A percentile compares a stretch with the other conserved stretches of the same genome.
phyloP scores from a whole-genome alignment of 139 green algal species.

The Haematococcus sp. region DNA sequence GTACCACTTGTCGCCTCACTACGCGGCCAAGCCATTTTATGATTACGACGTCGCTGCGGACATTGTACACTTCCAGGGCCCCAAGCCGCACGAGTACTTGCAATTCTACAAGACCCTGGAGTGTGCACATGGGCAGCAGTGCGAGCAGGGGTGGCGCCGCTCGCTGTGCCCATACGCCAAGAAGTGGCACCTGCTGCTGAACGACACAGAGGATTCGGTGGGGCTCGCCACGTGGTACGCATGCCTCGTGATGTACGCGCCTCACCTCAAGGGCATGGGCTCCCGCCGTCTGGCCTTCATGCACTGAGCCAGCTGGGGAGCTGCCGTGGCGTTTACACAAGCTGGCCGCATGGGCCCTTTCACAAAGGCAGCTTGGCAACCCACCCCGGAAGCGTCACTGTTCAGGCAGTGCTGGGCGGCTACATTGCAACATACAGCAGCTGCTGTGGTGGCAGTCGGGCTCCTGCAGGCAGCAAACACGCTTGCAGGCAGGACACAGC shows the following conservation, averaged over 20 bases:
- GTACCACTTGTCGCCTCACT: neutral
- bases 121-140: neutral
- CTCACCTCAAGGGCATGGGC: slow-evolving; percentile 7
- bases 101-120: neutral
- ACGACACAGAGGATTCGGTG: slow-evolving; percentile 3
- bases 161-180: slow-evolving; percentile 9
- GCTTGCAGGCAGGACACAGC: no score
- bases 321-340: no score
- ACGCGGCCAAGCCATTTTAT: slow-evolving; percentile 7
- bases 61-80: slow-evolving; percentile 12
- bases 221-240: slow-evolving; percentile 4
- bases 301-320: no score
- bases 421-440: no score
- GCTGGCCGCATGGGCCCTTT: no score
- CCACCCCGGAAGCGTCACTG: no score
- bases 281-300: neutral
- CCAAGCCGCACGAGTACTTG: slow-evolving; percentile 11
- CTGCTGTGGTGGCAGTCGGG: no score
- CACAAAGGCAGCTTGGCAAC: no score
- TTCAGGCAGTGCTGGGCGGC: no score
- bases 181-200: slow-evolving; percentile 10
- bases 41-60: slow-evolving; percentile 1
- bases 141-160: neutral
- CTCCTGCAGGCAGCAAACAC: no score
- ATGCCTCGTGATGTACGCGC: slow-evolving; percentile 6